Base-by-base conservation (phyloP, 495 filamentous ascomycete genomes). In the Gamarada debralockiae region DNA sequence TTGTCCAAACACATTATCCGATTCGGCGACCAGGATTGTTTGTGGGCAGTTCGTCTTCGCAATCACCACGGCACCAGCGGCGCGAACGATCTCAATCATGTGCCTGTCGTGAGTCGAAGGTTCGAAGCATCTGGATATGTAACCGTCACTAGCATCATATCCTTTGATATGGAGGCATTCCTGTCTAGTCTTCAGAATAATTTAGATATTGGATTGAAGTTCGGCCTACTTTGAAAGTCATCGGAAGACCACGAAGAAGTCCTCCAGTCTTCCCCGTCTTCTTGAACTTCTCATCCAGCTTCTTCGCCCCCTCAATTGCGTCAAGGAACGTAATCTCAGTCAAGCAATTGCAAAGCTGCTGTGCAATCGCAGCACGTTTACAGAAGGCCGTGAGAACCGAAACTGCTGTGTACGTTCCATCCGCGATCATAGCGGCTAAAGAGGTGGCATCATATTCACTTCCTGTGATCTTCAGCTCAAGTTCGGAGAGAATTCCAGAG, bases 171-270 rank as follows among this genome's bases (percentile, higher is more conserved):
- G 37, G 8, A 75, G 60, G 24, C 66, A 37, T 88, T 61, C 48
- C 81, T 71, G 69, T 86, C 4, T 29, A 14, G 9, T 15, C 4
- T 34, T 4, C 29, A 27, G 22, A 2, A 29, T 44, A 27, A 29
- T 25, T n/a, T 10, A 25, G 21, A 3, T 61, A 60, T 49, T 73
- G 64, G 29, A 87, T 59, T 46, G 80, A 70, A 68, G 86, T n/a
- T n/a, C n/a, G 84, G 31, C 73, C 72, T 53, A 88, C 85, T 57
- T 88, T 85, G 18, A 85, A 56, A 9, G 72, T 75, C 18, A 88
- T 71, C 4, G 84, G 83, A 0, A 89, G 73, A 9, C 84, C 83
- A 58, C 87, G 83, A 0, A 89, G 66, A 0, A 79, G 79, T 0
- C 85, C 85, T 38, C 79, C 42, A 0, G 72, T 18, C 17, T 64